Conservation (phyloP, 1,284 basidiomycete genomes). For the Mycosarcoma mackinlayi region DNA sequence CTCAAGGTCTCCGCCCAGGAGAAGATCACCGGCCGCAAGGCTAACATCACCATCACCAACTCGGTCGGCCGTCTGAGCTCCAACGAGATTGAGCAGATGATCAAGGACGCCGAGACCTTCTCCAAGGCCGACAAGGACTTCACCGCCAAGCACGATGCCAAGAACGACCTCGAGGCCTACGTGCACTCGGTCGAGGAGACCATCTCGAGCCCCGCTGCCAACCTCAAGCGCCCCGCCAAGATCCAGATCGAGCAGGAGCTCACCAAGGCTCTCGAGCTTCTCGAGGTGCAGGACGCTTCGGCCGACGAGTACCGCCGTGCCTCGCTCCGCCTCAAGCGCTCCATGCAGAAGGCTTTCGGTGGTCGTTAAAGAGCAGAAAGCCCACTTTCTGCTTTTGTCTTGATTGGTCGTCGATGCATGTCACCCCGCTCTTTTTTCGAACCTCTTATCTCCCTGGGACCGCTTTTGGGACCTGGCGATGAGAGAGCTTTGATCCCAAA, state of each 20-base stretch:
- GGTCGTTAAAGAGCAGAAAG: constrained; percentile 53
- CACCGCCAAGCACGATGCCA: constrained; percentile 68
- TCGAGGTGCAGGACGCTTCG: constrained; percentile 65
- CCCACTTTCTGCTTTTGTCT: constrained; percentile 5
- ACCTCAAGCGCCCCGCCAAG: constrained; percentile 66
- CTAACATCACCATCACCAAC: constrained; percentile 69
- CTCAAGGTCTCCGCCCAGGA: constrained; percentile 67
- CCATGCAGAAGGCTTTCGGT: constrained; percentile 67
- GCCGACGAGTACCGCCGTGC: constrained; percentile 67
- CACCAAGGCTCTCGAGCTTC: constrained; percentile 68
- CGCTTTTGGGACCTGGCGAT: not conserved
- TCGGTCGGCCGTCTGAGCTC: constrained; percentile 66
- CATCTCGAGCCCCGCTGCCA: constrained; percentile 66
- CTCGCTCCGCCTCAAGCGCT: constrained; percentile 66
- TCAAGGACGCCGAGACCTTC: constrained; percentile 69
- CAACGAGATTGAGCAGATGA: constrained; percentile 69
- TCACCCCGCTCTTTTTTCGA: not conserved
- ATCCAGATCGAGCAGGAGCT: constrained; percentile 68
- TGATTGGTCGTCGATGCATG: constrained; percentile 6
- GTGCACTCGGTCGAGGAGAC: constrained; percentile 67
- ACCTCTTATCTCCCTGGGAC: too few species aligned
- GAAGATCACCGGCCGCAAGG: constrained; percentile 67
- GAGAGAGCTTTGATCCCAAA: not conserved
- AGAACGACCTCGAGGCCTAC: constrained; percentile 68
- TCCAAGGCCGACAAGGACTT: constrained; percentile 68